Evolutionary conservation across 2,329 filamentous ascomycete species (phyloP).

Genomic region (Colletotrichum limetticola): DNA sequence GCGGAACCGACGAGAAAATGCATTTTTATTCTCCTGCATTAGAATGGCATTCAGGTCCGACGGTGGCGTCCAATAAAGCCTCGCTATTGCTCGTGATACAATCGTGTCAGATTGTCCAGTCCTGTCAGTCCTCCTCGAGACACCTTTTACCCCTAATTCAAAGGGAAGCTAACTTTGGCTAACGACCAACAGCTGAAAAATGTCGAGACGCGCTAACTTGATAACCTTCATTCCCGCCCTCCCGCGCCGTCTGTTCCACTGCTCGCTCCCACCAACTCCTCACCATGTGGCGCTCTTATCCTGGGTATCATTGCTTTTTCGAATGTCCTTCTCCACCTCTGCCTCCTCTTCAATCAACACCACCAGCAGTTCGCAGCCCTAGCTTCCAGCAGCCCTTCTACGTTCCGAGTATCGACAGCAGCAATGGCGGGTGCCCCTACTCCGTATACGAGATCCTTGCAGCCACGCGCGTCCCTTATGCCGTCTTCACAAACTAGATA

Average conservation of each 20-base stretch:
- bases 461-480: background rate
- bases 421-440: background rate
- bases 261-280: too few relatives aligned
- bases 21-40: background rate
- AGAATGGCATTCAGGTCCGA: background rate
- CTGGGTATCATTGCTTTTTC: constrained; percentile 5
- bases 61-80: background rate
- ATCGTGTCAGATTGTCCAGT: background rate
- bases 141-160: background rate
- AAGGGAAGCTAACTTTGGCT: background rate
- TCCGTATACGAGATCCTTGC: background rate
- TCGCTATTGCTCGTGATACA: background rate
- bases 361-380: background rate
- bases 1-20: background rate
- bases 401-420: background rate
- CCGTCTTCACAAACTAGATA: background rate
- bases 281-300: background rate
- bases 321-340: background rate
- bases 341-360: background rate
- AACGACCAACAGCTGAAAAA: background rate
- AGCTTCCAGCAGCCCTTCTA: too few relatives aligned
- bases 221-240: background rate
- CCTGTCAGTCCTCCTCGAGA: background rate
- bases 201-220: background rate
- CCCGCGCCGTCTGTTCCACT: background rate